Conservation (phyloP, 495 filamentous ascomycete genomes). For the Rusavskia elegans region DNA sequence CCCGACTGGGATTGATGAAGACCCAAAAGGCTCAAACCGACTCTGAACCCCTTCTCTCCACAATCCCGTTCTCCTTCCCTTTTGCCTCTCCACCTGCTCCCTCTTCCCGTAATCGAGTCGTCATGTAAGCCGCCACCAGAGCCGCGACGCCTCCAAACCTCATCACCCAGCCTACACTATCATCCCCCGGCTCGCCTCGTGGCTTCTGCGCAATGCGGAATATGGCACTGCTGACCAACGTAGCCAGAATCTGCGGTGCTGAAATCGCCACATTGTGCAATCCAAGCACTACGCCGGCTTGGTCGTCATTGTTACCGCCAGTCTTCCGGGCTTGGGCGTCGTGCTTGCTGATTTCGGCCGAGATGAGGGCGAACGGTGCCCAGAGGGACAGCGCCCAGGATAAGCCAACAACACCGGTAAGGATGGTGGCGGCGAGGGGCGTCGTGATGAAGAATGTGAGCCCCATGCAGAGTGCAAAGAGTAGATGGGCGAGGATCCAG, state of each 20-base stretch:
- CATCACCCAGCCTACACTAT: conserved; percentile 73
- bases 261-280: conserved; percentile 87
- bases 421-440: conserved; percentile 47
- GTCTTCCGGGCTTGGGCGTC: conserved; percentile 47
- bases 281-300: conserved; percentile 78
- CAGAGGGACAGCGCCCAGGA: conserved; percentile 81
- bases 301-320: conserved; percentile 41
- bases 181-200: conserved; percentile 63
- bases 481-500: conserved; percentile 66
- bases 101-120: conserved; percentile 26
- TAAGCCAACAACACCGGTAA: conserved; percentile 66
- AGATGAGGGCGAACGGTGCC: conserved; percentile 87
- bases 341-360: conserved; percentile 65
- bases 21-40: background rate
- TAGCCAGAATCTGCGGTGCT: conserved; percentile 76
- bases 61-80: conserved; percentile 1
- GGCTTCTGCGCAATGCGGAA: conserved; percentile 73
- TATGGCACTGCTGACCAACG: conserved; percentile 61
- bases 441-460: conserved; percentile 61
- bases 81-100: conserved; percentile 4
- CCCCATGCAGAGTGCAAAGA: conserved; percentile 66
- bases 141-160: conserved; percentile 66
- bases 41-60: background rate
- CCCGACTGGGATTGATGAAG: background rate
- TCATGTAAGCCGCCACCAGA: conserved; percentile 57